Conservation (phyloP, 257 asterid species). For the Jacaranda mimosifolia region DNA sequence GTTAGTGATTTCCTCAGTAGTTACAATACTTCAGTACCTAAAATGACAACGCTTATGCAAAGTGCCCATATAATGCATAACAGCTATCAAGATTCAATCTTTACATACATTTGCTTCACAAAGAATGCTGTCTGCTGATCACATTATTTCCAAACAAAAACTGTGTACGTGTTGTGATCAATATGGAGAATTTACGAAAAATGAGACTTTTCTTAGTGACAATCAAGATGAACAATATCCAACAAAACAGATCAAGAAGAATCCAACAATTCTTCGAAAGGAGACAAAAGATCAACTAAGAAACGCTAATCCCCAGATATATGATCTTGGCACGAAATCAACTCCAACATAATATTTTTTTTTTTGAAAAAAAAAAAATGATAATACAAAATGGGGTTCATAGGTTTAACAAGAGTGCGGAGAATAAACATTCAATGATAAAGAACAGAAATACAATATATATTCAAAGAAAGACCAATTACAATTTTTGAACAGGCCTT, state of each 20-base stretch:
- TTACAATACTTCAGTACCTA: background rate
- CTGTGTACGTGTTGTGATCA: too few relatives aligned
- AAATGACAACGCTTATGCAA: background rate
- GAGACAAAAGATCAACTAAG: conserved; percentile 12
- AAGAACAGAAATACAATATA: conserved; percentile 7
- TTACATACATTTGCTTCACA: conserved; percentile 20
- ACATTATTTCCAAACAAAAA: too few relatives aligned
- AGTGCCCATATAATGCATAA: background rate
- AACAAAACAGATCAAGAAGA: conserved; percentile 16
- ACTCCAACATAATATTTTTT: background rate
- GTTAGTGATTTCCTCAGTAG: background rate
- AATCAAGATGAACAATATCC: conserved; percentile 8
- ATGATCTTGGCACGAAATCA: background rate
- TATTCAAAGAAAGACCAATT: background rate
- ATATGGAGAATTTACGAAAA: too few relatives aligned
- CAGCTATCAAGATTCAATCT: conserved; percentile 32
- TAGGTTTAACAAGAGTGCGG: background rate
- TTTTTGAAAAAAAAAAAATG: background rate
- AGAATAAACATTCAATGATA: background rate
- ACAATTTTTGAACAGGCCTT: background rate
- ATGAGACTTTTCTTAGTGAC: too few relatives aligned
- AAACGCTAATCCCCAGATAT: background rate
- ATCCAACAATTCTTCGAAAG: background rate
- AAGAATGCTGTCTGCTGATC: background rate
- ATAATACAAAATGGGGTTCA: background rate